These are phyloP conservation scores for Phoma herbarum DNA, from an alignment of 2,329 filamentous ascomycete species.

Conservation along the genomic window DNA sequence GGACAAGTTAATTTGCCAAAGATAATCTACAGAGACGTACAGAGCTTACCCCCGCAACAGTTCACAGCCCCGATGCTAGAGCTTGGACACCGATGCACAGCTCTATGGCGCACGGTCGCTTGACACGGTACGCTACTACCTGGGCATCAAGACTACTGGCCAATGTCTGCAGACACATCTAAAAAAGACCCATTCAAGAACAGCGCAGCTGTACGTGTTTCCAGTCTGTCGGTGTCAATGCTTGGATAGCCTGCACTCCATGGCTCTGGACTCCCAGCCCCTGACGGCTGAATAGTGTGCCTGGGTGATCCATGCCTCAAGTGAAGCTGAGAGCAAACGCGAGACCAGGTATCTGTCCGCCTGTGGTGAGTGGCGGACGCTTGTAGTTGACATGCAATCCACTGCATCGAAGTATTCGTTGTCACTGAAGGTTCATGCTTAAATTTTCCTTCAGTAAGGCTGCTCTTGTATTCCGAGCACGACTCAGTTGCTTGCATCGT, in stretches of 20 bases:
- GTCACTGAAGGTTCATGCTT: neutral
- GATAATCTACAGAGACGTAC: neutral
- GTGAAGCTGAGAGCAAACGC: neutral
- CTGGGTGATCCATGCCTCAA: neutral
- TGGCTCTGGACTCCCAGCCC: neutral
- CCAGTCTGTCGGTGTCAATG: slow-evolving; percentile 1
- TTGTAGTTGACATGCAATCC: slow-evolving; percentile 1
- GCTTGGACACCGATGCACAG: neutral
- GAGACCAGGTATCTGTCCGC: neutral
- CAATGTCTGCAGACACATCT: neutral
- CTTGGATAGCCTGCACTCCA: neutral
- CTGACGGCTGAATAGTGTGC: neutral
- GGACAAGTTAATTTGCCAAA: neutral
- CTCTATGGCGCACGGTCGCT: neutral
- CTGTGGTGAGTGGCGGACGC: neutral
- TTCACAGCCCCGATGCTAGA: neutral
- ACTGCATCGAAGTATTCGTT: neutral
- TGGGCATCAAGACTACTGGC: neutral
- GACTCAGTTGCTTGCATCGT: too few species aligned
- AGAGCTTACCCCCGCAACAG: neutral
- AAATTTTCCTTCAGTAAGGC: neutral
- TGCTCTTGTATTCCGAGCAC: neutral
- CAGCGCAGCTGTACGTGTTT: neutral
- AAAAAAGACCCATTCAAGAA: neutral
- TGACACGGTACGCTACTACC: neutral